Evolutionary conservation across 495 filamentous ascomycete species (phyloP), one percentile per base, ranked within the genome.

Genomic region (Cairneyella variabilis): DNA sequence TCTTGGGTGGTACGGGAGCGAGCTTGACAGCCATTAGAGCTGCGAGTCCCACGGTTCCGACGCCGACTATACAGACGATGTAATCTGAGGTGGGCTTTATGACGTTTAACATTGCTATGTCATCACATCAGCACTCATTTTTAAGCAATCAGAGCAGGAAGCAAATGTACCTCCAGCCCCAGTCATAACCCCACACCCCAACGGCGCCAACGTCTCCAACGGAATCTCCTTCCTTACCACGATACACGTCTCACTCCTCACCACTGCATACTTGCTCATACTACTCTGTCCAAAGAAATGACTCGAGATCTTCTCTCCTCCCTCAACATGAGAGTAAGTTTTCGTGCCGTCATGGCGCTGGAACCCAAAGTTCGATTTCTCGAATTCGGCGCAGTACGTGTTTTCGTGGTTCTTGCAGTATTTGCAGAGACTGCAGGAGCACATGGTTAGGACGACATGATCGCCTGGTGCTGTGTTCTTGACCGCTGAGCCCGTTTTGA

Each of bases 261-360:
- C 71, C 18, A 69, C 66, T 56, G 65, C 66, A 36, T 69, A 18
- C 26, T 62, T 64, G 11, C 63, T 52, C 46, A 75, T 59, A 0
- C 69, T 72, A 8, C 63, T 68, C 53, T 76, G 73, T 2, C 73
- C 72, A 26, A 76, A 76, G 59, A 74, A 76, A 14, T 73, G 64
- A 2, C 60, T 64, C 1, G 64, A 48, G 0, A 75, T 45, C 7
- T 61, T 25, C 21, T 67, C 70, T 23, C 61, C 63, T 11, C 49
- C 38, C 14, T 62, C 56, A 10, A n/a, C n/a, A n/a, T n/a, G n/a
- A n/a, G 11, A 54, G 25, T 48, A 57, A 0, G 64, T 21, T 23
- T 52, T 59, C 14, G 53, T 50, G 0, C 46, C 53, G 38, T 56
- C 53, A 17, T 20, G 56, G 0, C 67, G 61, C 20, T 54, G 54